These are phyloP conservation scores for Zygosaccharomyces rouxii DNA, from an alignment of 805 yeast species.

Conservation along the genomic window DNA sequence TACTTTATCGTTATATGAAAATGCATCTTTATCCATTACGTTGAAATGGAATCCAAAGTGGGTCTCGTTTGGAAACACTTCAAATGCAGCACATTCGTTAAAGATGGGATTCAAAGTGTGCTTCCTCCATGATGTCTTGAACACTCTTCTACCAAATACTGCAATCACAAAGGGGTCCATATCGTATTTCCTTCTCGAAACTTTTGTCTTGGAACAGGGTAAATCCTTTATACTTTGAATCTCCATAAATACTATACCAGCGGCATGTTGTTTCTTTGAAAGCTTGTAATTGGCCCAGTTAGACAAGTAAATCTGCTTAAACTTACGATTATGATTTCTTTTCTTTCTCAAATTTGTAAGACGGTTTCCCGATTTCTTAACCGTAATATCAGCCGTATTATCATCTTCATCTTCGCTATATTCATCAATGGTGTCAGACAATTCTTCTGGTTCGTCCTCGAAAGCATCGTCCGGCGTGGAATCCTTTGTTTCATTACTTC, in stretches of 20 bases:
- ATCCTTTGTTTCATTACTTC: constrained; percentile 6
- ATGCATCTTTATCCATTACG: constrained; percentile 77
- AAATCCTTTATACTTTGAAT: constrained; percentile 67
- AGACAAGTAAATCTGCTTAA: constrained; percentile 5
- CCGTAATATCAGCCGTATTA: constrained; percentile 10
- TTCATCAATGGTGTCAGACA: constrained; percentile 12
- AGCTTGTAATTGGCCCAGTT: constrained; percentile 23
- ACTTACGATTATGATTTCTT: constrained; percentile 5
- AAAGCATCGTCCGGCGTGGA: neutral
- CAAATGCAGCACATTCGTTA: constrained; percentile 76
- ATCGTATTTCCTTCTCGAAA: constrained; percentile 69
- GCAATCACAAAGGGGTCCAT: constrained; percentile 96
- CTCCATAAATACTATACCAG: constrained; percentile 76
- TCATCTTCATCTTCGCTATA: constrained; percentile 10
- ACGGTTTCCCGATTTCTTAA: constrained; percentile 8
- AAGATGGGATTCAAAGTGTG: constrained; percentile 81
- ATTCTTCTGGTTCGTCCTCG: constrained; percentile 12
- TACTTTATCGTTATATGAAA: constrained; percentile 79
- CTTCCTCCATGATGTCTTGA: constrained; percentile 75
- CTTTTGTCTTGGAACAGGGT: constrained; percentile 65
- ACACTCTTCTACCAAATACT: constrained; percentile 83
- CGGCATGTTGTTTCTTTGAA: constrained; percentile 31
- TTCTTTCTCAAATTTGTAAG: constrained; percentile 8
- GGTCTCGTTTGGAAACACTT: constrained; percentile 61
- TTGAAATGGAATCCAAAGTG: constrained; percentile 64